Percentiles rank a stretch among this genome's conserved stretches.
phyloP scores from a whole-genome alignment of 805 yeast genomes.

The Metschnikowia cubensis region DNA sequence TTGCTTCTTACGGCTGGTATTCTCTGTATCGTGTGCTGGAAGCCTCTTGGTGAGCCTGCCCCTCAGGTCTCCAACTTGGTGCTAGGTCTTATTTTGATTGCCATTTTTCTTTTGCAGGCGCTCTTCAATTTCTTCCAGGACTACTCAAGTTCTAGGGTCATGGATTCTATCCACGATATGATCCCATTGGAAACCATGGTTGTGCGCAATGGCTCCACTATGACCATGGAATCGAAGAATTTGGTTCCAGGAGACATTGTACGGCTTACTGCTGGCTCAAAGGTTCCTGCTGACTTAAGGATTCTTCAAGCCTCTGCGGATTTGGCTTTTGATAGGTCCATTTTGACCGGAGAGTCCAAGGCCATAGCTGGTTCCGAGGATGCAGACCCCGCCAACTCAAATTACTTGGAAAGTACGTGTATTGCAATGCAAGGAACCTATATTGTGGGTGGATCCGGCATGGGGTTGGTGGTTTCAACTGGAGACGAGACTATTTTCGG shows the following conservation, averaged over 20 bases:
- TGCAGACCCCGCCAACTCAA: conserved; percentile 27
- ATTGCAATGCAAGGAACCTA: conserved; percentile 47
- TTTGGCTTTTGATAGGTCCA: conserved; percentile 43
- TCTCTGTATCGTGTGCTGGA: conserved; percentile 42
- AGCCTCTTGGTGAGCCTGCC: conserved; percentile 44
- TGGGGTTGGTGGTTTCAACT: conserved; percentile 41
- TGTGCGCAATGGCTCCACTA: conserved; percentile 30
- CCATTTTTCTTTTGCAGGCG: conserved; percentile 42
- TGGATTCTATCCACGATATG: conserved; percentile 45
- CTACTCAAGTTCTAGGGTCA: conserved; percentile 43
- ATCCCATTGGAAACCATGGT: conserved; percentile 38
- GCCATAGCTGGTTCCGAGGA: conserved; percentile 29
- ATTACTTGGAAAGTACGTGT: conserved; percentile 40
- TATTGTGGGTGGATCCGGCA: conserved; percentile 42
- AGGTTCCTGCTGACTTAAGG: conserved; percentile 47
- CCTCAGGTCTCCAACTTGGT: conserved; percentile 42
- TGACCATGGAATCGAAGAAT: conserved; percentile 27
- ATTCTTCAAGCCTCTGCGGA: conserved; percentile 33
- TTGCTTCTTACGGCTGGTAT: conserved; percentile 41
- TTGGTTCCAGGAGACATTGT: conserved; percentile 47
- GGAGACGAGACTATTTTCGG: conserved; percentile 47
- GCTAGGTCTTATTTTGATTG: conserved; percentile 38
- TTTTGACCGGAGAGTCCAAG: conserved; percentile 48
- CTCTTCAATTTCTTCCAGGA: conserved; percentile 45
- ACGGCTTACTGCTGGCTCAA: conserved; percentile 33